A percentile compares a stretch with the other conserved stretches of the same genome.
Evolutionary conservation across 2,329 filamentous ascomycete genomes (phyloP).

Genomic region (Tolypocladium ovalisporum): DNA sequence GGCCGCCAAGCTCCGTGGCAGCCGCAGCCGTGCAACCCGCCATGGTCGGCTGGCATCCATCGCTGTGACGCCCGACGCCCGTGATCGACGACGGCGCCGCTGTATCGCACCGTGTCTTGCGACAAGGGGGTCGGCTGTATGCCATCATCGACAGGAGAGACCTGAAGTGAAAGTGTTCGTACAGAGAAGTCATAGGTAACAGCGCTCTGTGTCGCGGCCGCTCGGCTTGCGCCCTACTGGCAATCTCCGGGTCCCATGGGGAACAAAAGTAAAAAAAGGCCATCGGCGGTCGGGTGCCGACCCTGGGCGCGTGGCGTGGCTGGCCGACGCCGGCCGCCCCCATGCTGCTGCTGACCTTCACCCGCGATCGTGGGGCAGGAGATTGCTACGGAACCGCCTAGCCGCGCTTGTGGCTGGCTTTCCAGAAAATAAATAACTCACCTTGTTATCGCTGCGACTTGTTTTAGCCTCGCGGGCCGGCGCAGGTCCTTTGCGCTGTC

Average conservation of each 20-base stretch:
- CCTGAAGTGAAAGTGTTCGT: no score
- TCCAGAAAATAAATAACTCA: neutral
- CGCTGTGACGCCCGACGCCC: neutral
- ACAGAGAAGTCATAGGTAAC: no score
- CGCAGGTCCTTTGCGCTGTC: neutral
- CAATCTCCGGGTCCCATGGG: neutral
- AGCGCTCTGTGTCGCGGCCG: neutral
- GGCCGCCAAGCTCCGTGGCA: neutral
- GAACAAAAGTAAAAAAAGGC: neutral
- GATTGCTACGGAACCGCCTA: neutral
- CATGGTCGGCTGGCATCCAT: neutral
- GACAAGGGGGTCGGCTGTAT: neutral
- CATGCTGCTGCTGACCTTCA: neutral
- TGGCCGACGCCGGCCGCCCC: neutral
- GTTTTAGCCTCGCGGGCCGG: neutral
- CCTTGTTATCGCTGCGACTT: neutral
- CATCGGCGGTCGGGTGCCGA: neutral
- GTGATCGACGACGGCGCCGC: neutral
- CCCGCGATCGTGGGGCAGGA: neutral
- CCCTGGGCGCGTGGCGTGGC: neutral
- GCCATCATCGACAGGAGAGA: neutral
- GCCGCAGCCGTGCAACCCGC: neutral
- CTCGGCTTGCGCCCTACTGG: neutral
- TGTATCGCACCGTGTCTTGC: neutral
- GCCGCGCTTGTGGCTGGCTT: neutral